Percentiles rank a stretch among this genome's conserved stretches.
These are phyloP conservation scores for Neofusicoccum cordaticola DNA, from an alignment of 2,329 filamentous ascomycete species.

Conservation along the genomic window DNA sequence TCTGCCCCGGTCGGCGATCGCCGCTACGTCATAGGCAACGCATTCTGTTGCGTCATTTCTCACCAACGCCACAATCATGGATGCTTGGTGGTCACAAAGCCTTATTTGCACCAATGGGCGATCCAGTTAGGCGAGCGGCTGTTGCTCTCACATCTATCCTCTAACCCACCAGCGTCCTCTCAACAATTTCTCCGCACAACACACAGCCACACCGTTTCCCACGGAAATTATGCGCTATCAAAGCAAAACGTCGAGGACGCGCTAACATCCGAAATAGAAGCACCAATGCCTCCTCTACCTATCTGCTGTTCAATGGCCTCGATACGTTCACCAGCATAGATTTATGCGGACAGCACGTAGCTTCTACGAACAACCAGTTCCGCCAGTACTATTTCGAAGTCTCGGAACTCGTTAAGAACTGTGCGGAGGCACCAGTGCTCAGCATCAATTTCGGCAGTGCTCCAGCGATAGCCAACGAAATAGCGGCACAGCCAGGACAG, in stretches of 20 bases:
- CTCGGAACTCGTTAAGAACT: constrained; percentile 45
- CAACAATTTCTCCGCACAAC: background rate
- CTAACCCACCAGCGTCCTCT: no score
- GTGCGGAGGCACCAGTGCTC: constrained; percentile 39
- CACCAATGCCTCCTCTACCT: constrained; percentile 43
- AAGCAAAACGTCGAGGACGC: background rate
- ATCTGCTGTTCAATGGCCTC: constrained; percentile 60
- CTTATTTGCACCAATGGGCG: background rate
- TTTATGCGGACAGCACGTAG: constrained; percentile 55
- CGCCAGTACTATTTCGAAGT: constrained; percentile 61
- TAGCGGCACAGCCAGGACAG: constrained; percentile 50
- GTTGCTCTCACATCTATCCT: no score
- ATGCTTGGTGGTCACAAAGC: background rate
- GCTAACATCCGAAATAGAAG: constrained; percentile 17
- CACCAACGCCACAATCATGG: background rate
- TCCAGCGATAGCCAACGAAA: constrained; percentile 51
- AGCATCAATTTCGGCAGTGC: constrained; percentile 58
- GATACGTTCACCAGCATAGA: constrained; percentile 60
- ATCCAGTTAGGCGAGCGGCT: no score
- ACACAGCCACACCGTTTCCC: no score
- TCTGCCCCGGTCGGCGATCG: background rate
- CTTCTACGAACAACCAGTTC: constrained; percentile 61
- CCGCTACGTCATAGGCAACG: constrained; percentile 5
- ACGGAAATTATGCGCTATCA: background rate
- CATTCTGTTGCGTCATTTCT: constrained; percentile 4